Evolutionary conservation across 371 early-diverging fungal species (phyloP).

Genomic region (Vairimorpha ceranae): DNA sequence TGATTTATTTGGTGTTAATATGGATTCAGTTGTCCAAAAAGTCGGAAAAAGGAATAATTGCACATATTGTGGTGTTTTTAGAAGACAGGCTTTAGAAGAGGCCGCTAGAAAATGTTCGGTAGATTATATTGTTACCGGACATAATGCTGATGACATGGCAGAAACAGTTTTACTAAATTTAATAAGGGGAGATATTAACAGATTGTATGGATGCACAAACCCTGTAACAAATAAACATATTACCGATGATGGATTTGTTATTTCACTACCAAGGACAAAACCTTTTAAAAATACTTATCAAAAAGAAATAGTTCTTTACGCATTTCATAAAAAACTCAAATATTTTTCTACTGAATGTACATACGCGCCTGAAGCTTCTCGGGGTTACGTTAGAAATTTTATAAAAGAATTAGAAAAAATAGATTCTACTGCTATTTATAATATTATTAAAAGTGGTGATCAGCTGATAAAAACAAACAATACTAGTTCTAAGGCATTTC

Average conservation of each 20-base stretch:
- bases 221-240: constrained; percentile 72
- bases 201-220: constrained; percentile 82
- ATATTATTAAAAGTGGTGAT: constrained; percentile 63
- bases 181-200: constrained; percentile 85
- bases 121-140: constrained; percentile 93
- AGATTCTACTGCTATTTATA: constrained; percentile 78
- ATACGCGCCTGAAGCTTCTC: constrained; percentile 93
- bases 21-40: constrained; percentile 83
- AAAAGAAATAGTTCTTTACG: constrained; percentile 98
- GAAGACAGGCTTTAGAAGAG: constrained; percentile 91
- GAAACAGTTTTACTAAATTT: constrained; percentile 98
- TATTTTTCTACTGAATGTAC: constrained; percentile 98
- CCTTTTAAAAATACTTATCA: constrained; percentile 98
- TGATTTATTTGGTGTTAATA: constrained; percentile 85
- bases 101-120: constrained; percentile 81
- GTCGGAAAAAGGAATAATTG: constrained; percentile 93
- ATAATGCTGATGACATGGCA: constrained; percentile 99
- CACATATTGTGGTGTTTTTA: constrained; percentile 96
- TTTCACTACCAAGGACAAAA: constrained; percentile 71
- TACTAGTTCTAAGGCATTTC: neutral
- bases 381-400: constrained; percentile 87
- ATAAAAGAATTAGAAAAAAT: constrained; percentile 89
- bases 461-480: neutral
- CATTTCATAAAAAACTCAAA: constrained; percentile 90
- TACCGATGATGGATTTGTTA: constrained; percentile 10